A percentile compares a stretch with the other conserved stretches of the same genome.
Evolutionary conservation across 306 rosid species (phyloP).

Genomic region (Casuarina glauca): DNA sequence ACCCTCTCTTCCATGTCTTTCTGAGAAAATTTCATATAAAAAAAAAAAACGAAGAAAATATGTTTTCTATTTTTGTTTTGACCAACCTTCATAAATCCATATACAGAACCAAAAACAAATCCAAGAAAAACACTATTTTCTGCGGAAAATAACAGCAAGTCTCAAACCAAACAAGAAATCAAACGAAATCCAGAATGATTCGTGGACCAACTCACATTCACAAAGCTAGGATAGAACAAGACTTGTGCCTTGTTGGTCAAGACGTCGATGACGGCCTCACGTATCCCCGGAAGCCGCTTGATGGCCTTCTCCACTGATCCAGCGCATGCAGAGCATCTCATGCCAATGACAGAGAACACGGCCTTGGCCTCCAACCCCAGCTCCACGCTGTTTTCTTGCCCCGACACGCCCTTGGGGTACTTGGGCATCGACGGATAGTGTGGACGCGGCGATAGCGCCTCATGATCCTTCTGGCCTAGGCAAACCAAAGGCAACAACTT

Average conservation of each 20-base stretch:
- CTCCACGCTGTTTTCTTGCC: conserved; percentile 5
- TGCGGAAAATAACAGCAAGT: neutral
- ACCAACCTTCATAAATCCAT: neutral
- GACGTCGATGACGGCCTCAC: conserved; percentile 66
- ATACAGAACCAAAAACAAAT: neutral
- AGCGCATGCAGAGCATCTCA: conserved; percentile 80
- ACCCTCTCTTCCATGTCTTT: neutral
- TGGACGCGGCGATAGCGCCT: conserved; percentile 41
- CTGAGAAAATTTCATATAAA: neutral
- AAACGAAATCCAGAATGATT: conserved; percentile 7
- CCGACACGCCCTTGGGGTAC: conserved; percentile 47
- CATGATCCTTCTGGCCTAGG: conserved; percentile 31
- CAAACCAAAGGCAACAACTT: conserved; percentile 52
- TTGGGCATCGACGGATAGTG: conserved; percentile 77
- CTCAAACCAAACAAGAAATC: neutral
- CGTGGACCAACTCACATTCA: conserved; percentile 44
- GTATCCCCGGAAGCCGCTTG: conserved; percentile 76
- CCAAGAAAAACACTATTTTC: neutral
- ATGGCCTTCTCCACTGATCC: conserved; percentile 70
- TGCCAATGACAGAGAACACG: conserved; percentile 61
- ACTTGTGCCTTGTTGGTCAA: conserved; percentile 69
- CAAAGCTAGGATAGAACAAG: conserved; percentile 50
- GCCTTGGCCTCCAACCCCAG: conserved; percentile 38
- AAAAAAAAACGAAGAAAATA: neutral
- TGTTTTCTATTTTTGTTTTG: neutral